phyloP scores from a whole-genome alignment of 2,329 filamentous ascomycete genomes.

The Aureobasidium sp. region DNA sequence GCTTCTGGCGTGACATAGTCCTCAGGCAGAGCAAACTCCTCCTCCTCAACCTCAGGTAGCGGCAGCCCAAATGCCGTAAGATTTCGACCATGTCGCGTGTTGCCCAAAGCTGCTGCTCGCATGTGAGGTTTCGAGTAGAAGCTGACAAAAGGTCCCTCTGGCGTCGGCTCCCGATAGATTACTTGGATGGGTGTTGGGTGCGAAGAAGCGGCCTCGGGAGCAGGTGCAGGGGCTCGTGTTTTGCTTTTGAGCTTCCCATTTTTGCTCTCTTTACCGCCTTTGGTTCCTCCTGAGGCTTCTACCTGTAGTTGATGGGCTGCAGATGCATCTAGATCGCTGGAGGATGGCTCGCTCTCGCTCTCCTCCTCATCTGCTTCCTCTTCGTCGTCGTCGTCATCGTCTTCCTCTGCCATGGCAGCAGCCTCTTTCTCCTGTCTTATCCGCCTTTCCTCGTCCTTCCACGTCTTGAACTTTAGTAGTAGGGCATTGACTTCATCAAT shows the following conservation, averaged over 20 bases:
- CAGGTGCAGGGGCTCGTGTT: conserved; percentile 20
- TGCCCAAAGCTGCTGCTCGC: conserved; percentile 70
- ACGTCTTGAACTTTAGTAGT: conserved; percentile 78
- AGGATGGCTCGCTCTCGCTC: conserved; percentile 48
- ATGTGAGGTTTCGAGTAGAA: conserved; percentile 79
- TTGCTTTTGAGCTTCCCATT: conserved; percentile 32
- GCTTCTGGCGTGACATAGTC: conserved; percentile 49
- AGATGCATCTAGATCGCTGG: conserved; percentile 63
- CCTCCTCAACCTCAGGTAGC: conserved; percentile 63
- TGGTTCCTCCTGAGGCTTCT: conserved; percentile 37
- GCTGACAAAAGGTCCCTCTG: conserved; percentile 65
- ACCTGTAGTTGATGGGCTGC: conserved; percentile 69
- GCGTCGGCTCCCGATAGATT: conserved; percentile 25
- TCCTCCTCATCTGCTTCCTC: conserved; percentile 33
- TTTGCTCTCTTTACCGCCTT: conserved; percentile 22
- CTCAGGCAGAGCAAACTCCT: conserved; percentile 68
- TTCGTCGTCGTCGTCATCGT: conserved; percentile 37
- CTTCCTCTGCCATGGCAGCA: conserved; percentile 44
- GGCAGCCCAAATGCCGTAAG: conserved; percentile 74
- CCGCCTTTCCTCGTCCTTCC: conserved; percentile 85
- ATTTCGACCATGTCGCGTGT: conserved; percentile 61
- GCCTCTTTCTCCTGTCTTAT: conserved; percentile 70
- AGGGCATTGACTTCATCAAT: conserved; percentile 74
- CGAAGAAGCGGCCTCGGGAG: conserved; percentile 23
- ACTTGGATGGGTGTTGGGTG: conserved; percentile 27